Evolutionary conservation across 208 protist species (phyloP), one percentile per base, ranked within the genome.

Genomic region (Leishmania mexicana): DNA sequence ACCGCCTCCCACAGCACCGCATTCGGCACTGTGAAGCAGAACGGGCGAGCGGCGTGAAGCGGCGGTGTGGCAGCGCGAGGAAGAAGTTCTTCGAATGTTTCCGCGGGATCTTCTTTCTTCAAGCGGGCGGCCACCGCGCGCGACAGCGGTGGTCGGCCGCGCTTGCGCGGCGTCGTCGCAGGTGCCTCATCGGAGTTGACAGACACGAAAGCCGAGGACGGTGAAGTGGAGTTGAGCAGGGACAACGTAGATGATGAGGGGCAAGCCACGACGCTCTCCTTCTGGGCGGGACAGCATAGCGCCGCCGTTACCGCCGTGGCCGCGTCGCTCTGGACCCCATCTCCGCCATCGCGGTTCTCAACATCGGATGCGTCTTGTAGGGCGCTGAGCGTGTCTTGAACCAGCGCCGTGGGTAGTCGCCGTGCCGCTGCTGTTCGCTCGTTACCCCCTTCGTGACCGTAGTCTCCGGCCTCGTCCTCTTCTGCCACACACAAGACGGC

Each of bases 1-100:
- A 81, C 85, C 3, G 81, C 78, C 31, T 85, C 81, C 76, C 81
- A 85, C 31, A 85, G 71, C 15, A 81, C 47, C 21, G 54, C 51
- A 58, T 85, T 80, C 15, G 81, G 51, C 13, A 85, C 11, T 17
- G 53, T 78, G 15, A 80, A 71, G 38, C 68, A 74, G 15, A 75
- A 57, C 15, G 47, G 71, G 47, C 10, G 71, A n/a, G 47, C 47
- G n/a, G 71, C 24, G 71, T 38, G 28, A 15, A n/a, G 71, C 47
- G 47, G 28, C 6, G 28, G 71, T 35, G 45, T 24, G 10, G 71
- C 47, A 57, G 19, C 19, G 47, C n/a, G 28, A 28, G n/a, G 45
- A 72, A 47, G 40, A 47, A 3, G 40, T 24, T 47, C 21, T 42
- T 5, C 67, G 5, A 0, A 13, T 40, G 28, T 40, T 24, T 75